Evolutionary conservation across 345 rosid genomes (phyloP), one percentile per base, ranked within the genome.

Genomic region (Fremontodendron californicum): DNA sequence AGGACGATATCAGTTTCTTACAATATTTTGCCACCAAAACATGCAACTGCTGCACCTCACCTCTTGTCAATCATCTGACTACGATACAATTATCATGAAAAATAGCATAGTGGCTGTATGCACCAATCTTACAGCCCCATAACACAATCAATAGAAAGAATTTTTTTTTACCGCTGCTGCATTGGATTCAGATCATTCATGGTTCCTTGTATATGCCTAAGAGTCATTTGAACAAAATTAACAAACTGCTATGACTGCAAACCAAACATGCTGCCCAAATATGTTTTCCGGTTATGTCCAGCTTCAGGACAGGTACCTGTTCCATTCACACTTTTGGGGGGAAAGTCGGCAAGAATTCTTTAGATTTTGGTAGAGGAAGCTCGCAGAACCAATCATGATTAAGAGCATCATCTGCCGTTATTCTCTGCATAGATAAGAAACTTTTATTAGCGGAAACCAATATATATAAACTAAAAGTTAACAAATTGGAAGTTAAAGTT

Each of bases 351-450:
- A 91, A 89, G 75, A 88, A 88, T 6, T 93, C 97, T 85, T 85
- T 89, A 2, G 87, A 84, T 65, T 90, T 90, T 35, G 98, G 89
- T 15, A 87, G 87, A 71, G 98, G 97, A 66, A 86, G 92, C 81
- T 94, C 97, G 2, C 0, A 74, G 79, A 94, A 94, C 98, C 98
- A 94, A 45, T 86, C 81, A 79, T 94, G 98, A 77, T 88, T 84
- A 23, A 91, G 88, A 16, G 98, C 97, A 29, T 75, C 95, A 57
- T 88, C 95, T 63, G 79, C 97, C 52, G 98, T 86, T 81, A 94
- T 76, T 82, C 97, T 84, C 92, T 91, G 92, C 87, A 86, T n/a
- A 18, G 51, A 33, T 29, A 81, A 71, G 10, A 70, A 77, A 33
- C 23, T 51, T 48, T 39, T 2, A 39, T n/a, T 21, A 84, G 68